Evolutionary conservation across 2,329 filamentous ascomycete genomes (phyloP).

Genomic region (Rhexocercosporidium sp.): DNA sequence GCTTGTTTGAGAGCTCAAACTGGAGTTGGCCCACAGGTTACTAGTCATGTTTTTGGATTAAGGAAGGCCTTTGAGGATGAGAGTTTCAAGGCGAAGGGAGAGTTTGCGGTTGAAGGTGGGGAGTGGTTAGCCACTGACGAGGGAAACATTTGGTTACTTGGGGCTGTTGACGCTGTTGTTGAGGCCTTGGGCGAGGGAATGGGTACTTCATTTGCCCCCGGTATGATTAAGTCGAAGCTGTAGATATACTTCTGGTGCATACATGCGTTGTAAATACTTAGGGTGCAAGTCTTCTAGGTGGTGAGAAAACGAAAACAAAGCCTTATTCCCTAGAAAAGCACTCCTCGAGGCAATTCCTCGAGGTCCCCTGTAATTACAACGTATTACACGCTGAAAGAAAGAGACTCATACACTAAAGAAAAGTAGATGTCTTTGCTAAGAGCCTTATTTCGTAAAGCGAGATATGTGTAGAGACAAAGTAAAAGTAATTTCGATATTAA

Average conservation of each 20-base stretch:
- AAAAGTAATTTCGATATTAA: too few relatives aligned
- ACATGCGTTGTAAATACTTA: not conserved
- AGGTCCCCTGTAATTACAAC: too few relatives aligned
- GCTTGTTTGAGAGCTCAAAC: slow-evolving; percentile 79
- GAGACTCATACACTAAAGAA: too few relatives aligned
- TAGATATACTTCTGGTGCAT: slow-evolving; percentile 30
- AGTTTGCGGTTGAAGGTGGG: slow-evolving; percentile 66
- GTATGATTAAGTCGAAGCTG: slow-evolving; percentile 48
- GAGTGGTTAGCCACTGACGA: slow-evolving; percentile 65
- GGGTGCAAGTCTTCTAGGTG: not conserved
- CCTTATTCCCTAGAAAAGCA: too few relatives aligned
- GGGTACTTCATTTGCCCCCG: slow-evolving; percentile 62
- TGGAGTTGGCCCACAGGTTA: slow-evolving; percentile 81
- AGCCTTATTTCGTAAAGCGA: too few relatives aligned
- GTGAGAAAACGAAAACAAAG: too few relatives aligned
- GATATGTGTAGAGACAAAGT: too few relatives aligned
- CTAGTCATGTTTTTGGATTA: slow-evolving; percentile 81
- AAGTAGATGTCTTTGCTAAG: too few relatives aligned
- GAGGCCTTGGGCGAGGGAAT: slow-evolving; percentile 52
- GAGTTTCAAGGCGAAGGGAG: slow-evolving; percentile 52
- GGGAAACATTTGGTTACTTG: slow-evolving; percentile 67
- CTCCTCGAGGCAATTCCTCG: too few relatives aligned
- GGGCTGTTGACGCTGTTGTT: slow-evolving; percentile 66
- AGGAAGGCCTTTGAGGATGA: slow-evolving; percentile 77
- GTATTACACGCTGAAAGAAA: too few relatives aligned